Conservation (phyloP, 768 basidiomycete genomes). For the Suillus decipiens region DNA sequence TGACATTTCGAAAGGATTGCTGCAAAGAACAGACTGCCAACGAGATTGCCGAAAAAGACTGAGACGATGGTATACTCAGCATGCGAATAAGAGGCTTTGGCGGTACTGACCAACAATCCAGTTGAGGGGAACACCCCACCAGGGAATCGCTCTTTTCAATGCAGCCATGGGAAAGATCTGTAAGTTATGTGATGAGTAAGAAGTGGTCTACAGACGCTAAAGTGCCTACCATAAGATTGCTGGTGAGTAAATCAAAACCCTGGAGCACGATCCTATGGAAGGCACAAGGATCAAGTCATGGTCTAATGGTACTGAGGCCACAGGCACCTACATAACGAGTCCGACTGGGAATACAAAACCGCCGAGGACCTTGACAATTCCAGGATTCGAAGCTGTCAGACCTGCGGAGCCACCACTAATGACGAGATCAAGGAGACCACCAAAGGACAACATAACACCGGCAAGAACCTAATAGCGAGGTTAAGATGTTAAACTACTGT, state of each 20-base stretch:
- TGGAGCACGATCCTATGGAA: conserved; percentile 66
- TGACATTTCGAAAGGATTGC: conserved; percentile 66
- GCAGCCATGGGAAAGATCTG: conserved; percentile 73
- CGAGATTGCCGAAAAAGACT: conserved; percentile 73
- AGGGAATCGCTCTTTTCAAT: conserved; percentile 59
- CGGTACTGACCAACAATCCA: conserved; percentile 61
- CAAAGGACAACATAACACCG: conserved; percentile 75
- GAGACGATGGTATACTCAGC: conserved; percentile 11
- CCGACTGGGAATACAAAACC: conserved; percentile 78
- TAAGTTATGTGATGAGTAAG: conserved; percentile 7
- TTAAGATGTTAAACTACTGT: background rate
- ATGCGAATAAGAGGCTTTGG: background rate
- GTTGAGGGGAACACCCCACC: conserved; percentile 70
- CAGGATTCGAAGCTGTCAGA: conserved; percentile 56
- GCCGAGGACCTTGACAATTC: conserved; percentile 63
- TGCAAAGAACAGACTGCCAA: conserved; percentile 70
- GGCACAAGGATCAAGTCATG: background rate
- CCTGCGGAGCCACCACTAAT: conserved; percentile 58
- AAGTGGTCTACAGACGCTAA: background rate
- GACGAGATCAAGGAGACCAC: conserved; percentile 63
- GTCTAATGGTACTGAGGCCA: background rate
- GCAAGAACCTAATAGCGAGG: conserved; percentile 55
- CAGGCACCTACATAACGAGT: conserved; percentile 63
- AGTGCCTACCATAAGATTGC: conserved; percentile 68
- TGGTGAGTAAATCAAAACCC: conserved; percentile 70